These are phyloP conservation scores for Triticum monococcum DNA, from an alignment of 176 grass and related monocot genomes.

Conservation along the genomic window DNA sequence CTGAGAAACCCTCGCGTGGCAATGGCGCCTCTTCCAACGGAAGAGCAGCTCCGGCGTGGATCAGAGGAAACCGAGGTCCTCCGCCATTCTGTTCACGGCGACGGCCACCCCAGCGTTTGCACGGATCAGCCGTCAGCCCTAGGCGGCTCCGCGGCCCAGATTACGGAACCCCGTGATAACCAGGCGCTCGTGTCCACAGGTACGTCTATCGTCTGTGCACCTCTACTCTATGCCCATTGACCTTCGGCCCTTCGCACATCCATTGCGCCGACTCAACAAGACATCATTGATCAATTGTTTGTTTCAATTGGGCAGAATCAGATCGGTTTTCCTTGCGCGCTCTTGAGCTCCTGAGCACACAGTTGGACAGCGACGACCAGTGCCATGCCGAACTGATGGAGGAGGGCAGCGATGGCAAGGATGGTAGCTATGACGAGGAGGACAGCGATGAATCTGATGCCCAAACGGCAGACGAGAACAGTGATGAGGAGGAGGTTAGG, in stretches of 20 bases:
- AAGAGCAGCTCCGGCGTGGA: background rate
- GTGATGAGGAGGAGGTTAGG: background rate
- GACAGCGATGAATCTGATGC: background rate
- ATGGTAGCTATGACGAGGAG: background rate
- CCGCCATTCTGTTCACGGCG: background rate
- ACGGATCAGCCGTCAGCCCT: background rate
- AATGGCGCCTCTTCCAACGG: background rate
- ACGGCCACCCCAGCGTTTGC: background rate
- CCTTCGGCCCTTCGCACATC: background rate
- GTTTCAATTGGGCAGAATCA: background rate
- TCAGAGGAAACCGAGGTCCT: background rate
- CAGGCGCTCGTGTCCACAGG: background rate
- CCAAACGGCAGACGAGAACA: background rate
- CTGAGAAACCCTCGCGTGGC: background rate
- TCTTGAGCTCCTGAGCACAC: background rate
- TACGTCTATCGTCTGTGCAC: background rate
- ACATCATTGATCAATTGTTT: background rate
- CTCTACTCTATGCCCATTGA: background rate
- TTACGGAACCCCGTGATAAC: background rate
- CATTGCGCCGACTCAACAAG: background rate
- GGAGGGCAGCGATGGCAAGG: background rate
- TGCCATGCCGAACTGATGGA: no score
- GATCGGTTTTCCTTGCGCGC: background rate
- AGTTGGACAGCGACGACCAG: background rate
- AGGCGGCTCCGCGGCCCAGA: background rate